Percentiles rank a stretch among this genome's conserved stretches.
Evolutionary conservation across 176 grass and related monocot species (phyloP).

Genomic region (Carex pumila): DNA sequence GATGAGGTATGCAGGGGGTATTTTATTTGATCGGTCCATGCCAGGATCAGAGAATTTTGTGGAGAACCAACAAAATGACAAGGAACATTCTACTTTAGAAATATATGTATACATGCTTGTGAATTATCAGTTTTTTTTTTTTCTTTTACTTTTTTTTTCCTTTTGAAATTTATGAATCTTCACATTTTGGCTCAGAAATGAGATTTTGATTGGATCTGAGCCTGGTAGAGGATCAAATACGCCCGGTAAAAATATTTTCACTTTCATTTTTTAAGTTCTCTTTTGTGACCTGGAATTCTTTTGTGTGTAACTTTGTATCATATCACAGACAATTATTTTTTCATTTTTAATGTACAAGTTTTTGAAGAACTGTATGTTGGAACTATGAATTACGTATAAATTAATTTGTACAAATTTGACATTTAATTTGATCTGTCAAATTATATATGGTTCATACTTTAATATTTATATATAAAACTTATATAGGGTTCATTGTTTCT

Average conservation of each 20-base stretch:
- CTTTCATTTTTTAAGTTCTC: not conserved
- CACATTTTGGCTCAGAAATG: slow-evolving; percentile 15
- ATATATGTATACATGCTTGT: not conserved
- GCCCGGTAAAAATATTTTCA: not conserved
- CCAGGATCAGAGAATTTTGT: slow-evolving; percentile 2
- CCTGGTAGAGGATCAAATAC: slow-evolving; percentile 1
- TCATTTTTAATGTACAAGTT: slow-evolving; percentile 17
- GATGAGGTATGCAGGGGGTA: not conserved
- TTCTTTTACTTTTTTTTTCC: not conserved
- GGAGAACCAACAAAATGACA: not conserved
- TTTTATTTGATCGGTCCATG: not conserved
- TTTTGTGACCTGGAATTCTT: slow-evolving; percentile 11
- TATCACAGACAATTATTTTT: slow-evolving; percentile 16
- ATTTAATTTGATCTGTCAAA: not conserved
- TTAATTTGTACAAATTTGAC: not conserved
- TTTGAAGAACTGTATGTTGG: slow-evolving; percentile 1
- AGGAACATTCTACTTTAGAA: slow-evolving; percentile 2
- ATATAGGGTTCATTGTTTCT: not conserved
- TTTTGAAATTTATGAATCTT: slow-evolving; percentile 12
- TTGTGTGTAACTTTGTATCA: slow-evolving; percentile 10
- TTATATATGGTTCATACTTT: not conserved
- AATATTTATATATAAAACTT: not conserved
- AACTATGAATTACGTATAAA: not conserved
- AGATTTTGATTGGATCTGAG: slow-evolving; percentile 24
- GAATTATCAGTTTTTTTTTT: not conserved